Evolutionary conservation across 805 yeast genomes (phyloP).

Genomic region (Starmerella stellata): DNA sequence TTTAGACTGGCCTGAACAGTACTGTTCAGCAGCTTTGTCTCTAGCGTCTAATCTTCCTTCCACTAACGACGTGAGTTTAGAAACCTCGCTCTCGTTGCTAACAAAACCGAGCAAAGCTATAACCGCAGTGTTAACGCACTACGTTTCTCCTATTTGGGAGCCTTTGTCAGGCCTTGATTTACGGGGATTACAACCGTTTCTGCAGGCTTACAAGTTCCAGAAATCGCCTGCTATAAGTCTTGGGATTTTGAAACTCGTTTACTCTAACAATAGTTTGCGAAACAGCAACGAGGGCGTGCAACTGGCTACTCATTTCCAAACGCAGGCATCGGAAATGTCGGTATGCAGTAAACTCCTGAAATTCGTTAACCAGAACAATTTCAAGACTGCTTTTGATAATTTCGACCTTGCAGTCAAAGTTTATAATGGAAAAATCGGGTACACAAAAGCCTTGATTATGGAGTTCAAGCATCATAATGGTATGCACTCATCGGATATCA

Average conservation of each 20-base stretch:
- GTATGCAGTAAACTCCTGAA: not conserved
- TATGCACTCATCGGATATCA: not conserved
- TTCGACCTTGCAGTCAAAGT: not conserved
- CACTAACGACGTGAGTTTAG: too few species aligned
- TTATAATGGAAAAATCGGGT: not conserved
- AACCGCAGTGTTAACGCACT: not conserved
- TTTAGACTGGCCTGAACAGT: constrained; percentile 2
- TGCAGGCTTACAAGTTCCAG: constrained; percentile 7
- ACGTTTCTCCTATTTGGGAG: too few species aligned
- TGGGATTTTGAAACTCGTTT: not conserved
- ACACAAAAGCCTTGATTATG: not conserved
- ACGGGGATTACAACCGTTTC: constrained; percentile 3
- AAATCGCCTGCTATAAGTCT: not conserved
- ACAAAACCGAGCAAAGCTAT: not conserved
- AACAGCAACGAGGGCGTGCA: not conserved
- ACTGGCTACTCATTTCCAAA: not conserved
- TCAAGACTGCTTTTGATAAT: not conserved
- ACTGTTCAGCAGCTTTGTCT: not conserved
- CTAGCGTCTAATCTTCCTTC: too few species aligned
- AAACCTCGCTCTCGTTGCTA: constrained; percentile 1
- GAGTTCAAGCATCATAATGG: not conserved
- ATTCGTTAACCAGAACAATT: not conserved
- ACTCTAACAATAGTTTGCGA: not conserved
- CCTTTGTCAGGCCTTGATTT: not conserved
- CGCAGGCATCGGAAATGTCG: not conserved